Base-by-base conservation (phyloP, 2,329 filamentous ascomycete genomes). In the Penicillium sp. region DNA sequence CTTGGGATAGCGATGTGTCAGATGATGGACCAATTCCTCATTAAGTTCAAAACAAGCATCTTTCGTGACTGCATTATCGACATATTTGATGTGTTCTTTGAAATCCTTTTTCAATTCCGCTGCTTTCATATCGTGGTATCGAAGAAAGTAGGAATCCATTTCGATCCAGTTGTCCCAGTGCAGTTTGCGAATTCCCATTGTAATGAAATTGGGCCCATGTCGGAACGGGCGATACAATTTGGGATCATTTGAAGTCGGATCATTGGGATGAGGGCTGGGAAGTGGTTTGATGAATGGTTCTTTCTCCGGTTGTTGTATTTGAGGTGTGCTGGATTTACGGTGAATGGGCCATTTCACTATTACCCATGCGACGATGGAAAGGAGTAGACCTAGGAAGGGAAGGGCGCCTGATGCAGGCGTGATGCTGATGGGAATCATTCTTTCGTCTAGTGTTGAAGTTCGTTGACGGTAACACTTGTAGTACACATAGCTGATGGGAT, bases 141-240 rank as follows among this genome's bases (percentile, higher is more conserved):
- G 58, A 12, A 57, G 47, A n/a, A 60, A 62, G 21, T 62, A 60
- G 8, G 60, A 62, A 33, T 62, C 60, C 60, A 62, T 62, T 40
- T 62, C 60, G 12, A 62, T 60, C 60, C 60, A 62, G 38, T 62
- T 60, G 10, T 62, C 48, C 60, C 60, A 62, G 40, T 55, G 43
- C 21, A 62, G 49, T 42, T 62, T 60, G 23, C 60, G 58, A 43
- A 62, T 62, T n/a, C 60, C 60, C 60, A 62, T 62, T 0, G 60
- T 62, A 48, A 60, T 38, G 25, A 58, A 62, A 13, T 62, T 62
- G 8, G 57, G 50, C 12, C 60, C 60, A 50, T 60, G 60, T 4
- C 60, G 54, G 50, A 62, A 62, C 8, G 60, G 60, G 4, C 60
- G 58, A 37, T 62, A 60, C 9, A 60, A 33, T 31, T 60, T 60